phyloP scores from a whole-genome alignment of 2,329 filamentous ascomycete species.

The Curvularia eragrostidis region DNA sequence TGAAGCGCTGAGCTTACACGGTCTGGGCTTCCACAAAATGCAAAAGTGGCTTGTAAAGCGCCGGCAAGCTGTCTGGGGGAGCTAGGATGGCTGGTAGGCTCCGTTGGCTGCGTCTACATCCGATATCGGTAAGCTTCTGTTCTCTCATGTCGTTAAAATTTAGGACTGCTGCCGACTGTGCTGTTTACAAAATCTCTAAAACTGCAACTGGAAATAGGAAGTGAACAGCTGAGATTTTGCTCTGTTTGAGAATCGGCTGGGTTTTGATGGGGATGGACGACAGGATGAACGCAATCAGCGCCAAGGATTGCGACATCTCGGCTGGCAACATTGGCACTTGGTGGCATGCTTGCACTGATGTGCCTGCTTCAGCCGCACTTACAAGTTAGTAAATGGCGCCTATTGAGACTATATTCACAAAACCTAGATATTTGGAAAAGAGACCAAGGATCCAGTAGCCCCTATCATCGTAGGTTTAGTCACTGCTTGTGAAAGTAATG shows the following conservation, averaged over 20 bases:
- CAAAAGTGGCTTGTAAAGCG: conserved; percentile 22
- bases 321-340: conserved; percentile 13
- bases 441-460: not conserved
- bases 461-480: not conserved
- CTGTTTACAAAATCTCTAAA: not conserved
- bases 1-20: conserved; percentile 37
- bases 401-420: not conserved
- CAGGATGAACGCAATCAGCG: conserved; percentile 12
- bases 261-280: not conserved
- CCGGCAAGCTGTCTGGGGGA: conserved; percentile 5
- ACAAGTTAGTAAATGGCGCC: not conserved
- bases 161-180: not conserved
- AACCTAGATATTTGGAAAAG: not conserved
- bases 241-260: not conserved
- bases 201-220: not conserved
- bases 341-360: conserved; percentile 6
- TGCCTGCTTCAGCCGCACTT: conserved; percentile 9
- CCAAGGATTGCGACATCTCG: conserved; percentile 23
- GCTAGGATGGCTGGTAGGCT: conserved; percentile 13
- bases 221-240: not conserved
- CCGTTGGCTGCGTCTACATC: not conserved
- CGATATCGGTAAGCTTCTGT: not conserved
- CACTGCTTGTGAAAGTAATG: not conserved
- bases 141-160: not conserved
- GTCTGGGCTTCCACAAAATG: conserved; percentile 34